A percentile compares a stretch with the other conserved stretches of the same genome.
Conservation (phyloP, 73 alveolate species). For the Urostyla sp. region DNA sequence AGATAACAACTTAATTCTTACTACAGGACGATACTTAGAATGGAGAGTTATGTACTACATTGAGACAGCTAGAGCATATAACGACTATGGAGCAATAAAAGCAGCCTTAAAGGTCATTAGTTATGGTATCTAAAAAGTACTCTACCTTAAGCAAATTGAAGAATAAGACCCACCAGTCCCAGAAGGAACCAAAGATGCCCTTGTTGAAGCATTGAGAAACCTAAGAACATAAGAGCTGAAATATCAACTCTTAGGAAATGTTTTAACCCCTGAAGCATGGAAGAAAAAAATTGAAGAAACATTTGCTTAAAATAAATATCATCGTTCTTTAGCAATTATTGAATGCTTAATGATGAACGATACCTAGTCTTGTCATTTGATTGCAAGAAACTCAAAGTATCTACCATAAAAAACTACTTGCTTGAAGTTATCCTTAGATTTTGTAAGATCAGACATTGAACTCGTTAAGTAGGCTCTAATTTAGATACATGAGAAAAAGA, state of each 20-base stretch:
- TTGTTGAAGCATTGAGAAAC: slow-evolving; percentile 83
- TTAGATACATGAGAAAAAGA: slow-evolving; percentile 80
- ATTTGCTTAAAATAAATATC: slow-evolving; percentile 75
- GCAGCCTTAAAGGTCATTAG: slow-evolving; percentile 88
- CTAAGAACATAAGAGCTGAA: slow-evolving; percentile 90
- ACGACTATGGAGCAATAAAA: slow-evolving; percentile 87
- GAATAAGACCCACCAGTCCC: slow-evolving; percentile 97
- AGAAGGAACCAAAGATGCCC: slow-evolving; percentile 90
- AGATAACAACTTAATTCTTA: slow-evolving; percentile 91
- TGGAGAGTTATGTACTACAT: slow-evolving; percentile 93
- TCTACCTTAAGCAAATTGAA: slow-evolving; percentile 90
- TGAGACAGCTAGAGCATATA: slow-evolving; percentile 90
- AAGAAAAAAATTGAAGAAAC: slow-evolving; percentile 97
- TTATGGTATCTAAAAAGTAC: slow-evolving; percentile 87
- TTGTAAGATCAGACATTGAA: slow-evolving; percentile 91
- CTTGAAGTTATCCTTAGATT: slow-evolving; percentile 77
- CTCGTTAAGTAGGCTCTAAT: slow-evolving; percentile 86
- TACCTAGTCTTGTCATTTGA: slow-evolving; percentile 76
- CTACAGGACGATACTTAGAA: slow-evolving; percentile 92
- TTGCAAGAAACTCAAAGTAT: slow-evolving; percentile 78
- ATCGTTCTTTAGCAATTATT: slow-evolving; percentile 73
- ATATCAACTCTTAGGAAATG: slow-evolving; percentile 89
- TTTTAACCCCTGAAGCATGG: slow-evolving; percentile 95
- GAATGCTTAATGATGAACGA: slow-evolving; percentile 86
- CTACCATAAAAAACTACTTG: slow-evolving; percentile 84